Base-by-base conservation (phyloP, 2,329 filamentous ascomycete genomes). In the Venturia carpophila region DNA sequence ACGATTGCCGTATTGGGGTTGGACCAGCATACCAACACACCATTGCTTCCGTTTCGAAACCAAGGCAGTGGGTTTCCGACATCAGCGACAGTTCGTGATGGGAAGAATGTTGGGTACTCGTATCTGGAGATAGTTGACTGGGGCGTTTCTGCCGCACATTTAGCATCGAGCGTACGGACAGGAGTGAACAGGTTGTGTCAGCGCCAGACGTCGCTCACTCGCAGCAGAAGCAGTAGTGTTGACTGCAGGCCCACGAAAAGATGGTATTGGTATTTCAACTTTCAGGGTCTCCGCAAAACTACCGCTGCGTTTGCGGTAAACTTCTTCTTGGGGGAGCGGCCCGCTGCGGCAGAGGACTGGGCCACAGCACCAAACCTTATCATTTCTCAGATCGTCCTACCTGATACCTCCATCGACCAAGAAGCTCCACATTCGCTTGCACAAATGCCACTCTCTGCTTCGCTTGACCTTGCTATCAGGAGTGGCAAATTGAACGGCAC, bases 261-360 rank as follows among this genome's bases (percentile, higher is more conserved):
- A 39, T n/a, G 49, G 27, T 41, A 60, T 47, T 60, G 56, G 41
- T 62, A 62, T 19, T 21, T 65, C 34, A 62, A 61, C 55, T 55
- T 65, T 21, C 2, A 39, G n/a, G 55, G 61, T 7, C 39, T 42
- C 17, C 52, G 56, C 9, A 43, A 37, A 11, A 37, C 24, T 9
- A n/a, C 30, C 34, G 19, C 19, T 47, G 3, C 63, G 5, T 27
- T 52, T 34, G 24, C 56, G 6, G n/a, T 61, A 19, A 43, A 61
- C 41, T 65, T 61, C 42, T 65, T 65, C 63, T n/a, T 65, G 21
- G 63, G 17, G 3, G 55, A 52, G n/a, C 63, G 55, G 10, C 63
- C 55, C 24, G 55, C 63, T 11, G 41, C 13, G 6, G 6, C 55
- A 49, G 34, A 45, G 19, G 27, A 61, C 41, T 65, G 63, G 49